These are phyloP conservation scores for Carallia pectinifolia DNA, from an alignment of 345 rosid species.

Conservation along the genomic window DNA sequence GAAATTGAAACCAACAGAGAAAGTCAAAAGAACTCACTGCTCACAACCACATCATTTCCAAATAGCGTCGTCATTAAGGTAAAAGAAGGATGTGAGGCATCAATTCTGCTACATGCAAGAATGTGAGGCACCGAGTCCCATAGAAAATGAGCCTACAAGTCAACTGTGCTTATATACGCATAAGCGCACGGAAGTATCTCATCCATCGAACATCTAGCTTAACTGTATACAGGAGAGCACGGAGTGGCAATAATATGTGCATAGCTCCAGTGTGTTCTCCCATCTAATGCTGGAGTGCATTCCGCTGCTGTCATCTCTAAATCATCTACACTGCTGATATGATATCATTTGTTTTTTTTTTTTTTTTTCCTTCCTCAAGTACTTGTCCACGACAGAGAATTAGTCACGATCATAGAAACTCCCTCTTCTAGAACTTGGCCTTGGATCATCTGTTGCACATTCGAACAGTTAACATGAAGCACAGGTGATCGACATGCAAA, in stretches of 20 bases:
- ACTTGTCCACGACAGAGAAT: slow-evolving; percentile 2
- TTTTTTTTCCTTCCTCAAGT: neutral
- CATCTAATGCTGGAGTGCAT: neutral
- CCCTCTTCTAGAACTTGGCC: slow-evolving; percentile 42
- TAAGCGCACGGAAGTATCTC: neutral
- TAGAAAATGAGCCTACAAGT: no score
- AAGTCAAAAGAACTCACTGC: no score
- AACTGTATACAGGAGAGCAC: neutral
- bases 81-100: no score
- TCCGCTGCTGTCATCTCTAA: neutral
- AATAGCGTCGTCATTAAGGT: no score
- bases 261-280: neutral
- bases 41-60: no score
- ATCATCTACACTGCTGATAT: slow-evolving; percentile 18
- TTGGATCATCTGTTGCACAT: slow-evolving; percentile 40
- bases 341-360: neutral
- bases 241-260: neutral
- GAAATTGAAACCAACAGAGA: no score
- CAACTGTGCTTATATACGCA: neutral
- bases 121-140: no score
- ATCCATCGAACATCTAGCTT: neutral
- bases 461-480: neutral
- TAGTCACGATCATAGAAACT: slow-evolving; percentile 14
- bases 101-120: no score
- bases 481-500: no score